Base-by-base conservation (phyloP, 2,329 filamentous ascomycete genomes). In the Penicillium capsulatum region DNA sequence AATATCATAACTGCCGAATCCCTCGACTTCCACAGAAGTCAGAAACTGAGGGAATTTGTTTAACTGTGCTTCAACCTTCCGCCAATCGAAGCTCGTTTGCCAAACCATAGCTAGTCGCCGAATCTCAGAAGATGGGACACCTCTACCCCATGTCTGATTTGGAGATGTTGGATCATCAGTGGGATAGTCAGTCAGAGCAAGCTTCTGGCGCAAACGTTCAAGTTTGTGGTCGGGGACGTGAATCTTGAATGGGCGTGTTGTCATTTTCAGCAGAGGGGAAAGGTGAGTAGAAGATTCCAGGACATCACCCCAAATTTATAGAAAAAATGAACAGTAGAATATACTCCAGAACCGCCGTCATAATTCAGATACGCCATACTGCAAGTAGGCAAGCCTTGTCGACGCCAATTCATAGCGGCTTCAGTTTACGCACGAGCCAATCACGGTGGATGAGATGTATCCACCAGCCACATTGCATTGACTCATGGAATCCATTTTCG, bases 181-280 rank as follows among this genome's bases (percentile, higher is more conserved):
- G 17, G 44, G 44, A 27, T 44, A 47, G 10, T 40, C 36, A 17
- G 37, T 26, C 10, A 47, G 22, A 7, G 37, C 40, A 4, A 47
- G 31, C 28, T 47, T 47, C 22, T 41, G 40, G 15, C 44, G 34
- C n/a, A 37, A 30, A 11, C 22, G 22, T 11, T 24, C 7, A 24
- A 24, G 7, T 24, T 24, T 36, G 19, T 47, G 39, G 8, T 43
- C 44, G 13, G 44, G 38, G 17, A 36, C 26, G 31, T 47, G 44
- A 41, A 47, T 43, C 22, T 44, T 44, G 13, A 47, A 29, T 39
- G 31, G 16, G n/a, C n/a, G n/a, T n/a, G n/a, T n/a, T n/a, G n/a
- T n/a, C n/a, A n/a, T n/a, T n/a, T n/a, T n/a, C n/a, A n/a, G n/a
- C n/a, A n/a, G n/a, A n/a, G n/a, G n/a, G n/a, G n/a, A n/a, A n/a